Evolutionary conservation across 306 rosid species (phyloP).

Genomic region (Malus asiatica): DNA sequence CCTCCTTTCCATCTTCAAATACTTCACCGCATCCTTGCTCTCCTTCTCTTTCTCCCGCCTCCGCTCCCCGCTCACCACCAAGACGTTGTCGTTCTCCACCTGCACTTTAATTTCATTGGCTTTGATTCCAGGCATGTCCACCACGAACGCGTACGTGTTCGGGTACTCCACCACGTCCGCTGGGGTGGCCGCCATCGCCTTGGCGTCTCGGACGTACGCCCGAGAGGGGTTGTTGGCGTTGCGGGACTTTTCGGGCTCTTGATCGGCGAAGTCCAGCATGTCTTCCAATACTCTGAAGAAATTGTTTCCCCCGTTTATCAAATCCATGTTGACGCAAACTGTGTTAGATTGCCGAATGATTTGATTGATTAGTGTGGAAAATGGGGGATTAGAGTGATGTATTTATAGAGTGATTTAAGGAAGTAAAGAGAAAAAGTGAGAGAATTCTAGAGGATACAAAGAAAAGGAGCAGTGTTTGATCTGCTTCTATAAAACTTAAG

Average conservation of each 20-base stretch:
- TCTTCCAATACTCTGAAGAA: conserved; percentile 36
- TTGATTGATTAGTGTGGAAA: neutral
- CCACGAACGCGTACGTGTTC: conserved; percentile 32
- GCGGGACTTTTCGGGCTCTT: conserved; percentile 24
- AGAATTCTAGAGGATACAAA: conserved; percentile 2
- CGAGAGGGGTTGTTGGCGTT: conserved; percentile 25
- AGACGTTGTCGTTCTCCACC: conserved; percentile 54
- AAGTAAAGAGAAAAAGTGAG: neutral
- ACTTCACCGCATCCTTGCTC: conserved; percentile 31
- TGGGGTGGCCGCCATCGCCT: conserved; percentile 72
- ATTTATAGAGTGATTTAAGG: neutral
- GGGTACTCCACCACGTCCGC: conserved; percentile 60
- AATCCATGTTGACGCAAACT: conserved; percentile 33
- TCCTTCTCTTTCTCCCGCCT: conserved; percentile 54
- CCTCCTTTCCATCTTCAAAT: conserved; percentile 58
- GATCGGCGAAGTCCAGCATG: conserved; percentile 35
- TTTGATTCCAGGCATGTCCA: conserved; percentile 69
- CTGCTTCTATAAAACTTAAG: too few species aligned
- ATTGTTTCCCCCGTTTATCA: conserved; percentile 28
- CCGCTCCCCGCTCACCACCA: conserved; percentile 53
- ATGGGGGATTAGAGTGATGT: neutral
- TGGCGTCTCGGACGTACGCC: conserved; percentile 47
- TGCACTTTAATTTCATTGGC: conserved; percentile 60
- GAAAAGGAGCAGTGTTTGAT: neutral
- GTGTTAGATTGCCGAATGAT: neutral